Evolutionary conservation across 2,329 filamentous ascomycete species (phyloP).

Genomic region (Ascochyta lentis): DNA sequence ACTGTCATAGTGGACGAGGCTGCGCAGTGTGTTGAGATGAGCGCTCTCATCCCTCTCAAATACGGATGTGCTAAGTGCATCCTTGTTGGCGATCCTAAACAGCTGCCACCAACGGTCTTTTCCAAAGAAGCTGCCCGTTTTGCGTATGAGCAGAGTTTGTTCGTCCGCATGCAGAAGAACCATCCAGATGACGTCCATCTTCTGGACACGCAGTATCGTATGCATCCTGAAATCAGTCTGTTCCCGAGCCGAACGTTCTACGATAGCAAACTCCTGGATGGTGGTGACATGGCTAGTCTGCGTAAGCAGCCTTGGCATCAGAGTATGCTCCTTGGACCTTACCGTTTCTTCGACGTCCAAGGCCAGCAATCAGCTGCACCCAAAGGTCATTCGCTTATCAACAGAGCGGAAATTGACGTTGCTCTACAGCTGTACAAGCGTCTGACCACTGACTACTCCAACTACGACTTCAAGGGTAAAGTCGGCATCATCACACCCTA

Average conservation of each 20-base stretch:
- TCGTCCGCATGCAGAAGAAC: slow-evolving; percentile 97
- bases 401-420: slow-evolving; percentile 83
- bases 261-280: slow-evolving; percentile 84
- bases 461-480: slow-evolving; percentile 76
- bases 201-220: slow-evolving; percentile 97
- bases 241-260: slow-evolving; percentile 95
- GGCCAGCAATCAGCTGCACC: slow-evolving; percentile 83
- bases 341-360: slow-evolving; percentile 95
- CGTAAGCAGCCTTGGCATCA: slow-evolving; percentile 85
- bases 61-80: slow-evolving; percentile 98
- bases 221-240: slow-evolving; percentile 94
- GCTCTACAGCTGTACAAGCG: slow-evolving; percentile 85
- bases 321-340: slow-evolving; percentile 82
- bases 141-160: slow-evolving; percentile 96
- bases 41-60: slow-evolving; percentile 93
- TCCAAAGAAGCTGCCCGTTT: slow-evolving; percentile 91
- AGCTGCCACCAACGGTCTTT: slow-evolving; percentile 92
- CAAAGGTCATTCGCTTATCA: slow-evolving; percentile 88
- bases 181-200: slow-evolving; percentile 87
- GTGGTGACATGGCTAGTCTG: slow-evolving; percentile 78
- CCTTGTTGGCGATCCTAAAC: slow-evolving; percentile 96
- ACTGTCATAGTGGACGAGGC: slow-evolving; percentile 98
- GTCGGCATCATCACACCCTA: slow-evolving; percentile 98
- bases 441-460: slow-evolving; percentile 73
- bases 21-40: slow-evolving; percentile 96